Evolutionary conservation across 768 basidiomycete genomes (phyloP), one percentile per base, ranked within the genome.

Genomic region (Suillus discolor): DNA sequence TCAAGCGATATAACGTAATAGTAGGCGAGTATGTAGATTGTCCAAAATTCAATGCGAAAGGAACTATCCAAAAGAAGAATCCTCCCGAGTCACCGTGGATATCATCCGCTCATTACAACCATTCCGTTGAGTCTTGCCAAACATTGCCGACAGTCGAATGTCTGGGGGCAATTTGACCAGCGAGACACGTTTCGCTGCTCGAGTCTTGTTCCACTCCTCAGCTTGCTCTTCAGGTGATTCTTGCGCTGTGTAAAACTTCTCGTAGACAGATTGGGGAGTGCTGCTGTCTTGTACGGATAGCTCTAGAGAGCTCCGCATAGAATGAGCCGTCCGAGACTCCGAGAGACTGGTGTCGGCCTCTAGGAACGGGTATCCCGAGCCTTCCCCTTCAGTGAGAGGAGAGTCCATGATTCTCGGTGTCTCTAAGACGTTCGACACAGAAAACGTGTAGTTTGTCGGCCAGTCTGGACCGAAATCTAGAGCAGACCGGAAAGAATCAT

Each of bases 191-290:
- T 93, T 91, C 16, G 92, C 93, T 42, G 89, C 90, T 57, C 89
- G 88, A 2, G 94, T 96, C 74, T 88, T 88, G 77, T 92, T 82
- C 94, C 94, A 96, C 61, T 90, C 89, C 74, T 94, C 93, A n/a
- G 94, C 93, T 75, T 89, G 83, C 74, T 94, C 92, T 54, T 84
- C 83, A 34, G 74, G 74, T 25, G 72, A 79, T 71, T 89, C 87
- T 20, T 74, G 75, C 38, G 79, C 80, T 28, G 80, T 81, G 68
- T 78, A 80, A 69, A 81, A 81, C 61, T 78, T 82, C 69, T 87
- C 85, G 64, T 83, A 85, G 15, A 73, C 65, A n/a, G 69, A 66
- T 31, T 60, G 59, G 1, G 59, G 59, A 13, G 41, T 42, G 51
- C 65, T 42, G 51, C 64, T 42, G 25, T 74, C 70, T 47, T 60